Evolutionary conservation across 106 monocot species (phyloP).

Genomic region (Phalaenopsis aphrodite): DNA sequence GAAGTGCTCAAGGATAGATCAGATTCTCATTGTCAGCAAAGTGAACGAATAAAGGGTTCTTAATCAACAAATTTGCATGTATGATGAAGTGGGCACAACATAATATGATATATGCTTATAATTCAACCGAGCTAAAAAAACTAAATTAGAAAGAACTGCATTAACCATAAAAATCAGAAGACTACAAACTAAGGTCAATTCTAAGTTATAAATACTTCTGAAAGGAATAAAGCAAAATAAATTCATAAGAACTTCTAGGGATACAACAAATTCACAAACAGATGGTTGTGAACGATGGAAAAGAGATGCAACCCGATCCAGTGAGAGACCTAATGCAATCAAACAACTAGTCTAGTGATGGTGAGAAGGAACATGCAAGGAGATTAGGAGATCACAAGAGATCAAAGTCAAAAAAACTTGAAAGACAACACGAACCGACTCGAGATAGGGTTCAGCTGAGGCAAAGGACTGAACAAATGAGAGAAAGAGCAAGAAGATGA

Average conservation of each 20-base stretch:
- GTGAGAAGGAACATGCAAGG: neutral
- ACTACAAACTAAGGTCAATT: neutral
- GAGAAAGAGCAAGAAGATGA: slow-evolving; percentile 18
- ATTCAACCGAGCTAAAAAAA: neutral
- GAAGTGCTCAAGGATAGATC: no score
- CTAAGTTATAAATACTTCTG: neutral
- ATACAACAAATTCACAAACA: neutral
- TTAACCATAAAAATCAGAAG: neutral
- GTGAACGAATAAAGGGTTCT: neutral
- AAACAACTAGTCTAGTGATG: neutral
- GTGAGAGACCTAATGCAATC: neutral
- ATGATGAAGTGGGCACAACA: neutral
- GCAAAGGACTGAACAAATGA: slow-evolving; percentile 14
- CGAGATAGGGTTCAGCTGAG: slow-evolving; percentile 32
- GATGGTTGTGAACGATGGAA: neutral
- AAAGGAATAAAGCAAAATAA: neutral
- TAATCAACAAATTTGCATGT: neutral
- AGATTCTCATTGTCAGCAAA: slow-evolving; percentile 37
- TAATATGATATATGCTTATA: neutral
- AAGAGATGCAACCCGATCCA: neutral
- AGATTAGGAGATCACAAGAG: neutral
- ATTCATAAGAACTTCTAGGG: neutral
- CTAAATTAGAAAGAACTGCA: neutral
- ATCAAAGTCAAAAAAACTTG: slow-evolving; percentile 34
- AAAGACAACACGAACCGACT: slow-evolving; percentile 82